Conservation (phyloP, 768 basidiomycete genomes). For the Ramaria rubella region DNA sequence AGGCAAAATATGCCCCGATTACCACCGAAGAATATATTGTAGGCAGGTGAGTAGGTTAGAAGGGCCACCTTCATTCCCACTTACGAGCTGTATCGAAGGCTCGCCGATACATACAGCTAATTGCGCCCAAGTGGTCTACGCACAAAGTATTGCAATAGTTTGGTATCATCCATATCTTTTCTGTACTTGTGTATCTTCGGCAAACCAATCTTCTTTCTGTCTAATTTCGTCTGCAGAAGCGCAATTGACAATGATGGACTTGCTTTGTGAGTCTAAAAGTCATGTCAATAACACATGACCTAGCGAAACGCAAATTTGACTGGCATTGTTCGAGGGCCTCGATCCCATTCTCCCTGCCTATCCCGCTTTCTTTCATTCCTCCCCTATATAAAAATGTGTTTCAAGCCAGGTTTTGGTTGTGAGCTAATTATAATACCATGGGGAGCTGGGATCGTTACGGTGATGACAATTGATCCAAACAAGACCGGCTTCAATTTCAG, state of each 20-base stretch:
- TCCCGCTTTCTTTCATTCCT: conserved; percentile 85
- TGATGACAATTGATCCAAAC: conserved; percentile 91
- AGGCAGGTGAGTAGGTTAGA: conserved; percentile 23
- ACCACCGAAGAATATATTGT: conserved; percentile 75
- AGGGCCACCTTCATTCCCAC: background rate
- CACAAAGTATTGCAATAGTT: background rate
- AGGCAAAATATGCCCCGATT: conserved; percentile 60
- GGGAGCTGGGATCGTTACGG: conserved; percentile 82
- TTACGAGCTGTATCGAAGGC: background rate
- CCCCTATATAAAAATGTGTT: conserved; percentile 44
- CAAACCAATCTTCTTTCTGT: conserved; percentile 59
- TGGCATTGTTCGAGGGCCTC: conserved; percentile 75
- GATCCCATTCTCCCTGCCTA: conserved; percentile 79
- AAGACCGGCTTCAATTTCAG: conserved; percentile 63
- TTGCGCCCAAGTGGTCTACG: no score
- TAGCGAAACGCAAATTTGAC: conserved; percentile 21
- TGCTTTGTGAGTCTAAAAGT: conserved; percentile 69
- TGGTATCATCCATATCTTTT: conserved; percentile 7
- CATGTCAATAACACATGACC: background rate
- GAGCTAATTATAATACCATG: conserved; percentile 47
- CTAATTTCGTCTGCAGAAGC: conserved; percentile 52
- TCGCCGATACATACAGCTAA: conserved; percentile 3
- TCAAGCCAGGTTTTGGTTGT: background rate
- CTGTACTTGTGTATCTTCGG: background rate
- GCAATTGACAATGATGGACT: conserved; percentile 73